These are phyloP conservation scores for Trichoderma sp. DNA, from an alignment of 2,329 filamentous ascomycete genomes.

Conservation along the genomic window DNA sequence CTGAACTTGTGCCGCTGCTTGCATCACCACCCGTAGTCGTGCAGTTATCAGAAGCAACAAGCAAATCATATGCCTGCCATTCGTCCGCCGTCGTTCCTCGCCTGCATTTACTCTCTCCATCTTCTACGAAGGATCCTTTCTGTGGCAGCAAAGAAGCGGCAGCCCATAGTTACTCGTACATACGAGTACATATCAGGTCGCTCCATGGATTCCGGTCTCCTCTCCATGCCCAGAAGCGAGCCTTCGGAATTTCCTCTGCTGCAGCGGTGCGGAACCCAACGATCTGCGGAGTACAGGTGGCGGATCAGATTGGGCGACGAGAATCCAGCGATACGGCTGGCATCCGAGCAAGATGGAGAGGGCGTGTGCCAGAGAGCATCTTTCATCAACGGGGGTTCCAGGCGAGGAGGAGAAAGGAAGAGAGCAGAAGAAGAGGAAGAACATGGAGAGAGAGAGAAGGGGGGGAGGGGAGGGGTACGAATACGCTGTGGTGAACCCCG, in stretches of 20 bases:
- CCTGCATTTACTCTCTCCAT: background rate
- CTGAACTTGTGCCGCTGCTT: background rate
- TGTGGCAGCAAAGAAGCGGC: background rate
- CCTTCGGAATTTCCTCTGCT: background rate
- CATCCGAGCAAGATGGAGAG: slow-evolving; percentile 14
- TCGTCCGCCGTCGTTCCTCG: background rate
- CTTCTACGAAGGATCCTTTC: background rate
- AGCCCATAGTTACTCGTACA: background rate
- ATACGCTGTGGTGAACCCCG: background rate
- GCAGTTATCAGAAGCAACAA: background rate
- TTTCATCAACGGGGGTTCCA: background rate
- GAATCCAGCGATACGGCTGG: slow-evolving; percentile 14
- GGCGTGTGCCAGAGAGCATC: background rate
- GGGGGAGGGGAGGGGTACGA: background rate
- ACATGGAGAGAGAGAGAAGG: background rate
- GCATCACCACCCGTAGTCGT: background rate
- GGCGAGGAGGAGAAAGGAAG: background rate
- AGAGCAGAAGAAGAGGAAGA: background rate
- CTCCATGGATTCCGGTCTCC: background rate
- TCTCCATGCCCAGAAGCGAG: background rate
- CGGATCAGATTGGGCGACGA: background rate
- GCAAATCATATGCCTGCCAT: background rate
- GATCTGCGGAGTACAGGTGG: slow-evolving; percentile 3
- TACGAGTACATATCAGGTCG: background rate
- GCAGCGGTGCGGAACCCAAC: background rate